Conservation (phyloP, 208 protist species). For the Acanthamoeba culbertsoni region DNA sequence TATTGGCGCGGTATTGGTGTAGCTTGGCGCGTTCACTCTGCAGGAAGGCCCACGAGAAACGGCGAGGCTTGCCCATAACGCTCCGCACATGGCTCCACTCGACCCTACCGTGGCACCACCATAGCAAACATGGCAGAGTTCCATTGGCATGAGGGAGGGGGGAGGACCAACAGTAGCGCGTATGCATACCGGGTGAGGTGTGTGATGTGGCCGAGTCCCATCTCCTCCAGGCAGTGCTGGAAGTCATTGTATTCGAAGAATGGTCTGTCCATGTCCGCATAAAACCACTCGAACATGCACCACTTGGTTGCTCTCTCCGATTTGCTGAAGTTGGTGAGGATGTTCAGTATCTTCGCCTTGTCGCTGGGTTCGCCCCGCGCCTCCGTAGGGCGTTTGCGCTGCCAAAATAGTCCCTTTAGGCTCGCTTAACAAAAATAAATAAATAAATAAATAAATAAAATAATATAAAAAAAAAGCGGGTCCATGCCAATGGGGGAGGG, state of each 20-base stretch:
- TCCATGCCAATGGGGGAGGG: too few relatives aligned
- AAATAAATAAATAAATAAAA: too few relatives aligned
- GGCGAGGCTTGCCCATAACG: slow-evolving; percentile 27
- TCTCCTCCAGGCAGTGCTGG: slow-evolving; percentile 30
- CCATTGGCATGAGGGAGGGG: neutral
- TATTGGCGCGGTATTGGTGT: slow-evolving; percentile 15
- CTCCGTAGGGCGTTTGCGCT: neutral
- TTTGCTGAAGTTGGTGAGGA: neutral
- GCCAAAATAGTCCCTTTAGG: neutral
- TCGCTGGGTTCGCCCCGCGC: neutral
- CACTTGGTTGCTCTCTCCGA: neutral
- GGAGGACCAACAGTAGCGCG: neutral
- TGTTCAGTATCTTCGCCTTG: neutral
- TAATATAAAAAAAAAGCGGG: too few relatives aligned
- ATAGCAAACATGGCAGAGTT: neutral
- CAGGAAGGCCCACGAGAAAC: slow-evolving; percentile 21
- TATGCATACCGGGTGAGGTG: neutral
- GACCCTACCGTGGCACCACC: neutral
- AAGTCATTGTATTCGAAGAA: slow-evolving; percentile 61
- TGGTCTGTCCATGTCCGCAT: slow-evolving; percentile 3
- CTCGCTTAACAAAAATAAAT: neutral
- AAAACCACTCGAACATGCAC: slow-evolving; percentile 56
- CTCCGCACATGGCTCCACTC: slow-evolving; percentile 55
- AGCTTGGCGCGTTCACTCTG: slow-evolving; percentile 36
- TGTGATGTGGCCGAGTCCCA: neutral